Conservation (phyloP, 768 basidiomycete genomes). For the Rhodotorula diobovata region DNA sequence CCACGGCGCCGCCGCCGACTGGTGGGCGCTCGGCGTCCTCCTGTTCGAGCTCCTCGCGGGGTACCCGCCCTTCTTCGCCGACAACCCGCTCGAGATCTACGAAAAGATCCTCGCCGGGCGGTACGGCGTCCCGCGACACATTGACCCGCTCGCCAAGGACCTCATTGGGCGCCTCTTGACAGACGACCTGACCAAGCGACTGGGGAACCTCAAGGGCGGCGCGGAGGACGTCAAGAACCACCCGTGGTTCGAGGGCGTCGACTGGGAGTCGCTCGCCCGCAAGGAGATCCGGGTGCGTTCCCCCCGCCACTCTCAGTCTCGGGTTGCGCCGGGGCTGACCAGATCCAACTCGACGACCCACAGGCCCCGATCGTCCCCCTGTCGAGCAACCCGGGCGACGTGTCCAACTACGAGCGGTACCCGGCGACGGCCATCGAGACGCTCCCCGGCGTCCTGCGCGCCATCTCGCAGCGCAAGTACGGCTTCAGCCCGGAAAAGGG, state of each 20-base stretch:
- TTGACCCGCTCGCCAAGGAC: constrained; percentile 84
- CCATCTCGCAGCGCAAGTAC: constrained; percentile 30
- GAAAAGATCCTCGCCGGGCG: constrained; percentile 89
- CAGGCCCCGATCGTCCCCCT: constrained; percentile 78
- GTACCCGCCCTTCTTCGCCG: constrained; percentile 57
- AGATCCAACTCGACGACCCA: background rate
- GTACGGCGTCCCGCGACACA: constrained; percentile 82
- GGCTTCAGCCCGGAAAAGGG: constrained; percentile 21
- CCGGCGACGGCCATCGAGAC: constrained; percentile 23
- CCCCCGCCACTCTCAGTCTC: background rate
- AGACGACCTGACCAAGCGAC: constrained; percentile 81
- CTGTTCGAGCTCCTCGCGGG: constrained; percentile 99
- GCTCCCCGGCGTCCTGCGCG: constrained; percentile 40
- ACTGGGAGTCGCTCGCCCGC: constrained; percentile 81
- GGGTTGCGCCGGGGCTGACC: background rate
- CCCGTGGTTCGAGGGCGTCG: constrained; percentile 69
- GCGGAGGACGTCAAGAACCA: constrained; percentile 75
- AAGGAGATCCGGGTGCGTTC: constrained; percentile 72
- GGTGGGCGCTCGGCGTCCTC: constrained; percentile 97
- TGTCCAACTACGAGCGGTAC: constrained; percentile 42
- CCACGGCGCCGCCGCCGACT: constrained; percentile 96
- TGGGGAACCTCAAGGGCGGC: constrained; percentile 89
- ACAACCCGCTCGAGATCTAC: constrained; percentile 77
- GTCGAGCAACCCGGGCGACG: constrained; percentile 34
- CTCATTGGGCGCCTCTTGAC: constrained; percentile 83